Percentiles rank a stretch among this genome's conserved stretches.
Evolutionary conservation across 192 early-diverging fungal genomes (phyloP).

Genomic region (Fimicolochytrium jonesii): DNA sequence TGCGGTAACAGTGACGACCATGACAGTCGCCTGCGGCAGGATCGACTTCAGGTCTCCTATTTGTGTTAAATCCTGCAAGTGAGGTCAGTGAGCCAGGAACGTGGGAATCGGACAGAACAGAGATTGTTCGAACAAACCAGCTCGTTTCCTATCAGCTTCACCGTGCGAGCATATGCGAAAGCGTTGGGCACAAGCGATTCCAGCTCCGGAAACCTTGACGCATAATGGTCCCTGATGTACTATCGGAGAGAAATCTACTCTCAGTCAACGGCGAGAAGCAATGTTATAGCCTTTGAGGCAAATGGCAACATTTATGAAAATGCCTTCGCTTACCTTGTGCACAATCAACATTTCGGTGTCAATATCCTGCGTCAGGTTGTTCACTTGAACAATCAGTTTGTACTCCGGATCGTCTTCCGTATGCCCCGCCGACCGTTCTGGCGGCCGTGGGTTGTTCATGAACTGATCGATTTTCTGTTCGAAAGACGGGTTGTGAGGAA

Average conservation of each 20-base stretch:
- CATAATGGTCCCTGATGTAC: constrained; percentile 90
- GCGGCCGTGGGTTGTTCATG: constrained; percentile 30
- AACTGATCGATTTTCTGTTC: constrained; percentile 51
- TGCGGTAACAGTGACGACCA: constrained; percentile 89
- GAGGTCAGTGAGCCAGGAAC: neutral
- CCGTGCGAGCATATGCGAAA: constrained; percentile 81
- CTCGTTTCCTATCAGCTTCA: constrained; percentile 73
- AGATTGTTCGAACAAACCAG: constrained; percentile 20
- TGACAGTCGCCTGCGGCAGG: constrained; percentile 71
- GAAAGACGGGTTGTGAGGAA: neutral
- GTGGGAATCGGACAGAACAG: neutral
- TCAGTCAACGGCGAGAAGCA: too few species aligned
- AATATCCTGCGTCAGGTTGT: constrained; percentile 77
- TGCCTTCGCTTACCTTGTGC: constrained; percentile 72
- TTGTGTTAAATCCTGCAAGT: constrained; percentile 66
- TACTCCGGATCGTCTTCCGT: constrained; percentile 90
- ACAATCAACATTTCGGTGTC: constrained; percentile 85
- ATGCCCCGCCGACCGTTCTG: constrained; percentile 48
- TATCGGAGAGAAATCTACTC: too few species aligned
- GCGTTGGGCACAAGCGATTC: constrained; percentile 85
- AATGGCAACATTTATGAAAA: too few species aligned
- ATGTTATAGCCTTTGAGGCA: too few species aligned
- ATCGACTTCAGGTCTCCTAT: constrained; percentile 69
- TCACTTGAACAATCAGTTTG: constrained; percentile 77
- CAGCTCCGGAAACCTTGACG: constrained; percentile 83